Evolutionary conservation across 2,329 filamentous ascomycete genomes (phyloP).

Genomic region (Diaporthe citri): DNA sequence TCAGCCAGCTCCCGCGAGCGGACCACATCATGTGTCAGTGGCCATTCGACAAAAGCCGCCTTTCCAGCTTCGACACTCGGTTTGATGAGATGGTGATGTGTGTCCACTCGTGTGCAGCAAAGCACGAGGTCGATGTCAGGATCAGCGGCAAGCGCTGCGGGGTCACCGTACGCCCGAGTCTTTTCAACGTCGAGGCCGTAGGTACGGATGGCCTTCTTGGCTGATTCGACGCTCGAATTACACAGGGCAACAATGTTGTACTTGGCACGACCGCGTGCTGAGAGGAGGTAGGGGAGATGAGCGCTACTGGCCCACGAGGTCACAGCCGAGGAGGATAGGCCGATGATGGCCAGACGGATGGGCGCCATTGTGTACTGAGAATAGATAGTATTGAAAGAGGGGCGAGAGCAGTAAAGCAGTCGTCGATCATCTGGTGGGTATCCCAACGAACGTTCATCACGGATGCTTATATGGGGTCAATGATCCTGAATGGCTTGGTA

Average conservation of each 20-base stretch:
- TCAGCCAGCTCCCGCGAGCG: slow-evolving; percentile 57
- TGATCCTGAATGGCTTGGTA: slow-evolving; percentile 9
- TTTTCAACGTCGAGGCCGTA: slow-evolving; percentile 55
- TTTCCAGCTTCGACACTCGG: slow-evolving; percentile 66
- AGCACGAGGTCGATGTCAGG: slow-evolving; percentile 67
- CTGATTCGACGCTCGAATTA: slow-evolving; percentile 62
- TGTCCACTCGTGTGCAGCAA: slow-evolving; percentile 65
- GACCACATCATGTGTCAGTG: slow-evolving; percentile 59
- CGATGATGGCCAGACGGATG: slow-evolving; percentile 69
- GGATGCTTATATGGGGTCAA: not conserved
- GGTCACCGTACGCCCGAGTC: slow-evolving; percentile 64
- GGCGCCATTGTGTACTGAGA: slow-evolving; percentile 53
- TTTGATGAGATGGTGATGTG: slow-evolving; percentile 59
- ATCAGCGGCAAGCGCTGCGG: slow-evolving; percentile 62
- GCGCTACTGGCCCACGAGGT: slow-evolving; percentile 67
- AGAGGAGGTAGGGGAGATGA: slow-evolving; percentile 71
- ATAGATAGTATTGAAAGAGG: too few relatives aligned
- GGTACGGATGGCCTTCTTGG: slow-evolving; percentile 55
- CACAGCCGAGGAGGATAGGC: slow-evolving; percentile 65
- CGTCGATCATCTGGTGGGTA: not conserved
- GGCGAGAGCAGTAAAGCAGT: too few relatives aligned
- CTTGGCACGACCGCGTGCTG: slow-evolving; percentile 55
- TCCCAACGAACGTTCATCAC: not conserved
- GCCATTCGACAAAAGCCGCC: slow-evolving; percentile 69
- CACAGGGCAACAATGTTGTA: slow-evolving; percentile 65